Base-by-base conservation (phyloP, 2,329 filamentous ascomycete species). In the Curvularia sp. region DNA sequence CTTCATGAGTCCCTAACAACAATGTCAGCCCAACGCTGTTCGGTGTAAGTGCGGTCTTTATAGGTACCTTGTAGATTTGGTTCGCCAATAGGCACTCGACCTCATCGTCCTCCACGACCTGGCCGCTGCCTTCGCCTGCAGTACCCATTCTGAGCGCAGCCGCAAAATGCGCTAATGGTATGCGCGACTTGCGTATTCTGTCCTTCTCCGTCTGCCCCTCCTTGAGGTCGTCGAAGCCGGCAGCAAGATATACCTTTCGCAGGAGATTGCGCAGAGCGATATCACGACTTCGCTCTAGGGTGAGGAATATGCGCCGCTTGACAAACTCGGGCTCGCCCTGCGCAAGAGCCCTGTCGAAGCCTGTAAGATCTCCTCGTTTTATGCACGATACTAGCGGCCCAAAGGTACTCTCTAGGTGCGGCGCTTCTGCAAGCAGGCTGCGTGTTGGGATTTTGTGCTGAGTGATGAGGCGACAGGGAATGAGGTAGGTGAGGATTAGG, bases 11-110 rank as follows among this genome's bases (percentile, higher is more conserved):
- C 90, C 91, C 92, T 97, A 66, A 43, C 38, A 38, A 41, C 19
- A 42, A 21, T 10, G 60, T 75, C 53, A 76, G 67, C 63, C 19
- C 19, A 41, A 34, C 41, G 32, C 19, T 23, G 25, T 21, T 51
- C 18, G 12, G 25, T 21, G 18, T 28, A 34, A 15, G 12, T 25
- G 23, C 51, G 23, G 25, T n/a, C 6, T 38, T n/a, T 43, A 23
- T 18, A 79, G 81, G 60, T 78, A 96, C 94, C 87, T 98, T 99
- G 82, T 98, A 99, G 61, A 99, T 97, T 86, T 97, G 91, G 75
- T 97, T 98, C 27, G 95, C 92, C 71, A 99, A 75, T 69, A 97
- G 80, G 76, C 95, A 99, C 78, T 99, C 96, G 3, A 98, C 93
- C 78, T 99, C 95, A 73, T 99, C 96, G 30, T 86, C 84, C 68